A percentile compares a stretch with the other conserved stretches of the same genome.
phyloP scores from a whole-genome alignment of 441 rosid genomes.

The Pelargonium myrrhifolium region DNA sequence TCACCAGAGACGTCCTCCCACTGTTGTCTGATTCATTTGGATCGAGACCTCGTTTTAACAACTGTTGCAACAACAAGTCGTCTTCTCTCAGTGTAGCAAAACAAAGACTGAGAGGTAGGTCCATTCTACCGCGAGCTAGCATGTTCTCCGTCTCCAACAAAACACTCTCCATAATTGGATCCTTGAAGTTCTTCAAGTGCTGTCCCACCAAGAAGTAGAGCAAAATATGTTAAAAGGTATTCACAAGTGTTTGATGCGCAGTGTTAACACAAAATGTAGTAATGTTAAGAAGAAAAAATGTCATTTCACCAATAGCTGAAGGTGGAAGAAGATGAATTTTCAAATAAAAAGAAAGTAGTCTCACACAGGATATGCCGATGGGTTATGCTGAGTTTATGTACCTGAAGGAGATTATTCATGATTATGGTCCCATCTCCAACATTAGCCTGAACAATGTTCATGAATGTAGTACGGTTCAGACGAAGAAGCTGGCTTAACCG shows the following conservation, averaged over 20 bases:
- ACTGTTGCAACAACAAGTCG: slow-evolving; percentile 59
- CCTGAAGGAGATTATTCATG: slow-evolving; percentile 91
- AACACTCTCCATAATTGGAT: slow-evolving; percentile 51
- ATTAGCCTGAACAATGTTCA: slow-evolving; percentile 70
- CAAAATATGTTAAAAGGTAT: too few relatives aligned
- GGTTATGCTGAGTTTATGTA: slow-evolving; percentile 6
- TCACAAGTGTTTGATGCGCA: too few relatives aligned
- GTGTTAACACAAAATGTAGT: too few relatives aligned
- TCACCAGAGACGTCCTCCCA: slow-evolving; percentile 63
- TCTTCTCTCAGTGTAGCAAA: slow-evolving; percentile 77
- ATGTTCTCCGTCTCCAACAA: slow-evolving; percentile 57
- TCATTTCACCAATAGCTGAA: too few relatives aligned
- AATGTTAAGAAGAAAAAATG: background rate
- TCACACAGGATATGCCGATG: too few relatives aligned
- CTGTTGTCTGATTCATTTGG: slow-evolving; percentile 62
- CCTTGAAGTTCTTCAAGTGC: slow-evolving; percentile 56
- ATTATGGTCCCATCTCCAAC: slow-evolving; percentile 85
- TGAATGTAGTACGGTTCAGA: slow-evolving; percentile 65
- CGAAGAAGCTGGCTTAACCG: slow-evolving; percentile 75
- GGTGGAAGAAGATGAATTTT: too few relatives aligned
- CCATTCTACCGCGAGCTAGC: slow-evolving; percentile 70
- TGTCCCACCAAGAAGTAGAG: slow-evolving; percentile 21
- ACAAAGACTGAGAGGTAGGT: slow-evolving; percentile 62
- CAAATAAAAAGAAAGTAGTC: too few relatives aligned
- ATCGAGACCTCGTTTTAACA: slow-evolving; percentile 63